These are phyloP conservation scores for Coniochaeta pulveracea DNA, from an alignment of 2,329 filamentous ascomycete species.

Conservation along the genomic window DNA sequence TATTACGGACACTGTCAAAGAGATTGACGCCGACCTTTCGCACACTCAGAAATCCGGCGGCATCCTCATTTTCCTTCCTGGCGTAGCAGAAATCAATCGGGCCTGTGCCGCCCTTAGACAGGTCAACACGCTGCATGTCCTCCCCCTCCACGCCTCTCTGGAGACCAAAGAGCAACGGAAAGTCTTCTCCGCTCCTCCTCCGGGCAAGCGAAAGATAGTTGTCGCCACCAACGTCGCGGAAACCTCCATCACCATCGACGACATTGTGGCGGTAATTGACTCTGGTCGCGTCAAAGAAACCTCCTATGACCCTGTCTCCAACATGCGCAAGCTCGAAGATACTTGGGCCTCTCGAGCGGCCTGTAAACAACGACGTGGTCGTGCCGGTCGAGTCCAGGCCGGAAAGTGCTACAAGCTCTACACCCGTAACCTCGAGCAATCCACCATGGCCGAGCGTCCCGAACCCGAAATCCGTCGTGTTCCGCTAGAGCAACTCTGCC, in stretches of 20 bases:
- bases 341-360: slow-evolving; percentile 91
- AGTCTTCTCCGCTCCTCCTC: slow-evolving; percentile 68
- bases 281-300: slow-evolving; percentile 95
- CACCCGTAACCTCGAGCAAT: slow-evolving; percentile 74
- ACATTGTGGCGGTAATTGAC: slow-evolving; percentile 92
- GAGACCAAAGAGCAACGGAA: slow-evolving; percentile 78
- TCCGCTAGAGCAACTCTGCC: slow-evolving; percentile 84
- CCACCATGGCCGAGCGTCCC: slow-evolving; percentile 75
- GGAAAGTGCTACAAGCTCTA: slow-evolving; percentile 94
- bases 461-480: slow-evolving; percentile 92
- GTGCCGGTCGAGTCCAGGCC: slow-evolving; percentile 84
- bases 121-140: slow-evolving; percentile 54
- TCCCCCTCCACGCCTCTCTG: slow-evolving; percentile 86
- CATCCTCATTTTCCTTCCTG: slow-evolving; percentile 91
- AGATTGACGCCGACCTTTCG: slow-evolving; percentile 67
- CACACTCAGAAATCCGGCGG: slow-evolving; percentile 61
- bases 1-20: slow-evolving; percentile 65
- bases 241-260: slow-evolving; percentile 96
- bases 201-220: slow-evolving; percentile 80
- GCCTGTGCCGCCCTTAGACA: slow-evolving; percentile 57
- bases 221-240: slow-evolving; percentile 95
- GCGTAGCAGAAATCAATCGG: slow-evolving; percentile 81
- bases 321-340: slow-evolving; percentile 90
- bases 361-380: slow-evolving; percentile 86
- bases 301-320: slow-evolving; percentile 80